Percentiles rank a stretch among this genome's conserved stretches.
Evolutionary conservation across 257 asterid genomes (phyloP).

Genomic region (Hygrophila difformis): DNA sequence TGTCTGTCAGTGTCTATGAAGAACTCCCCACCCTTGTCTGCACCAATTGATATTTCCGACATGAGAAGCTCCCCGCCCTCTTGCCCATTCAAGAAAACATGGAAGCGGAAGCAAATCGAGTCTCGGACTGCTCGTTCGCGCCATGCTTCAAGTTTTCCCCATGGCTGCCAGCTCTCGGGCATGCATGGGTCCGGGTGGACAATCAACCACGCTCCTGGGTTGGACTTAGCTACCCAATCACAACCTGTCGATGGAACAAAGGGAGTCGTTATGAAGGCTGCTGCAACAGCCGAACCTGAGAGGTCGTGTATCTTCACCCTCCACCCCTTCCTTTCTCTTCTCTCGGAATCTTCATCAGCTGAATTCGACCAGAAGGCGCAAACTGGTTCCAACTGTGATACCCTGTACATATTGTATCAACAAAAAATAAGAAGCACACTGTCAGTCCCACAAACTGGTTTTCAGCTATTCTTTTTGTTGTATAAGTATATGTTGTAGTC

Average conservation of each 20-base stretch:
- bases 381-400: constrained; percentile 60
- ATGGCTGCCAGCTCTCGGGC: constrained; percentile 89
- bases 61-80: constrained; percentile 69
- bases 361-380: constrained; percentile 52
- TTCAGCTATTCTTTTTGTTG: too few species aligned
- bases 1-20: constrained; percentile 77
- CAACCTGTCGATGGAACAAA: constrained; percentile 92
- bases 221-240: constrained; percentile 94
- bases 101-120: constrained; percentile 75
- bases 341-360: constrained; percentile 51
- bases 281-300: constrained; percentile 92
- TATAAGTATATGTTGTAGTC: too few species aligned
- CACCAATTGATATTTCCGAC: constrained; percentile 56
- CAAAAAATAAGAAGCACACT: too few species aligned
- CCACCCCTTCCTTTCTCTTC: constrained; percentile 95
- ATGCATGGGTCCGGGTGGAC: constrained; percentile 73
- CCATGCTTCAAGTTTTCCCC: constrained; percentile 99
- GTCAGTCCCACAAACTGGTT: too few species aligned
- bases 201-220: constrained; percentile 96
- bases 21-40: constrained; percentile 92
- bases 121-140: constrained; percentile 78
- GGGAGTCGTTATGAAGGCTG: constrained; percentile 94
- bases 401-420: constrained; percentile 36
- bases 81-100: constrained; percentile 58
- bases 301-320: constrained; percentile 89